A percentile compares a stretch with the other conserved stretches of the same genome.
Evolutionary conservation across 441 rosid genomes (phyloP).

Genomic region (Sinapis alba): DNA sequence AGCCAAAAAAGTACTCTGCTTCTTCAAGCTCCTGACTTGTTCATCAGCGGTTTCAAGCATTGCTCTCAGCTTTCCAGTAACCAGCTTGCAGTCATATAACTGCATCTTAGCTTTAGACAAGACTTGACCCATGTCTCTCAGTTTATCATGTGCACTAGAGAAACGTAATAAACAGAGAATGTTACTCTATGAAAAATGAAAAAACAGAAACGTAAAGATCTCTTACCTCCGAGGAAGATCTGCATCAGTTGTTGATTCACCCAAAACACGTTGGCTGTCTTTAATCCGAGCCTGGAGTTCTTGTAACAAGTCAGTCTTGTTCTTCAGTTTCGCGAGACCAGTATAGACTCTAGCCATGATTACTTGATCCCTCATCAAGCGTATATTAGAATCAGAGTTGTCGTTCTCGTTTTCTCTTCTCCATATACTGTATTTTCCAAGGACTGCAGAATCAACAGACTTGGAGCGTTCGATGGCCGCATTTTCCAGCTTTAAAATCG

Average conservation of each 20-base stretch:
- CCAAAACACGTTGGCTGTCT: slow-evolving; percentile 83
- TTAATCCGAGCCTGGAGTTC: slow-evolving; percentile 78
- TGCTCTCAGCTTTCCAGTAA: slow-evolving; percentile 94
- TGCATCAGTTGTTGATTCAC: slow-evolving; percentile 74
- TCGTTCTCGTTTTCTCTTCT: slow-evolving; percentile 91
- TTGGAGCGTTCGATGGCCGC: slow-evolving; percentile 94
- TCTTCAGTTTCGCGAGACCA: slow-evolving; percentile 76
- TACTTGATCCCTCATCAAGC: slow-evolving; percentile 91
- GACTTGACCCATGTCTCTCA: slow-evolving; percentile 88
- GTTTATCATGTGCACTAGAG: slow-evolving; percentile 76
- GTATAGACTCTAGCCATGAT: slow-evolving; percentile 92
- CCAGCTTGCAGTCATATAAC: slow-evolving; percentile 90
- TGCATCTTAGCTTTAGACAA: slow-evolving; percentile 80
- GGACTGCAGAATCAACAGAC: slow-evolving; percentile 90
- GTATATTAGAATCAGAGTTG: slow-evolving; percentile 82
- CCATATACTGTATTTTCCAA: slow-evolving; percentile 96
- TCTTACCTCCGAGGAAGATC: slow-evolving; percentile 77
- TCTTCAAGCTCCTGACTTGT: slow-evolving; percentile 95
- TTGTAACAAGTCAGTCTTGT: slow-evolving; percentile 62
- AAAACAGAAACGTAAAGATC: neutral
- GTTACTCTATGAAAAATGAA: slow-evolving; percentile 16
- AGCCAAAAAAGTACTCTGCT: slow-evolving; percentile 97
- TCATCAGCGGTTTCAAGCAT: slow-evolving; percentile 98
- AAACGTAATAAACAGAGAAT: neutral
- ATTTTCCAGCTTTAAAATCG: slow-evolving; percentile 77